Conservation (phyloP, 163 green algal species). For the Scenedesmus sp. region DNA sequence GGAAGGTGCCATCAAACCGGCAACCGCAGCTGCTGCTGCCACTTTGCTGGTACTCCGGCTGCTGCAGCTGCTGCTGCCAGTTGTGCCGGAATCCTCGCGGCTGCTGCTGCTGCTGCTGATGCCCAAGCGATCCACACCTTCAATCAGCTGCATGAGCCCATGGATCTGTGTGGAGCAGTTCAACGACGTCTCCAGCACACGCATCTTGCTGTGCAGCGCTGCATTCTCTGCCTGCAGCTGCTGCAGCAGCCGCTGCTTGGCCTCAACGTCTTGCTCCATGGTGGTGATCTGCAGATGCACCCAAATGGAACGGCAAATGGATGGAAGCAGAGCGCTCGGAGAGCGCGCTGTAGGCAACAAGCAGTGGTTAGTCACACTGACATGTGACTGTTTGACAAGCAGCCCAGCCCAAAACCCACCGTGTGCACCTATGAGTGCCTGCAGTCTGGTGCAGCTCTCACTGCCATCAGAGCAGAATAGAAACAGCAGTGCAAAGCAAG, state of each 20-base stretch:
- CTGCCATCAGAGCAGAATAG: not conserved
- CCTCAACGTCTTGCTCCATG: constrained; percentile 29
- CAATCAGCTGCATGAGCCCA: constrained; percentile 37
- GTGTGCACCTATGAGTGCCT: too few relatives aligned
- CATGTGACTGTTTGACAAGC: too few relatives aligned
- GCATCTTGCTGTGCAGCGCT: constrained; percentile 41
- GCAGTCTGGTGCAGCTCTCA: not conserved
- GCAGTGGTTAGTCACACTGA: too few relatives aligned
- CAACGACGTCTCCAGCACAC: constrained; percentile 35
- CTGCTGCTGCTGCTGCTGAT: constrained; percentile 29
- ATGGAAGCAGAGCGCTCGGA: not conserved
- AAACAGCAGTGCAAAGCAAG: not conserved
- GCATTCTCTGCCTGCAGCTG: constrained; percentile 37
- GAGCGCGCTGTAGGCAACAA: too few relatives aligned
- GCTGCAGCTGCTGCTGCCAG: not conserved
- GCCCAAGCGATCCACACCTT: not conserved
- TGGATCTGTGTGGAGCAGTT: constrained; percentile 42
- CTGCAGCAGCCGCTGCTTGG: constrained; percentile 26
- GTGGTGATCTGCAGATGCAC: constrained; percentile 16
- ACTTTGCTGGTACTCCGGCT: not conserved
- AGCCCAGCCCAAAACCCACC: too few relatives aligned
- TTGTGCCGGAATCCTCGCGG: not conserved
- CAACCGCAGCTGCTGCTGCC: constrained; percentile 11
- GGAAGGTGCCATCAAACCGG: not conserved
- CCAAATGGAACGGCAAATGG: not conserved